Conservation (phyloP, 2,329 filamentous ascomycete genomes). For the Pseudogymnoascus sp. region DNA sequence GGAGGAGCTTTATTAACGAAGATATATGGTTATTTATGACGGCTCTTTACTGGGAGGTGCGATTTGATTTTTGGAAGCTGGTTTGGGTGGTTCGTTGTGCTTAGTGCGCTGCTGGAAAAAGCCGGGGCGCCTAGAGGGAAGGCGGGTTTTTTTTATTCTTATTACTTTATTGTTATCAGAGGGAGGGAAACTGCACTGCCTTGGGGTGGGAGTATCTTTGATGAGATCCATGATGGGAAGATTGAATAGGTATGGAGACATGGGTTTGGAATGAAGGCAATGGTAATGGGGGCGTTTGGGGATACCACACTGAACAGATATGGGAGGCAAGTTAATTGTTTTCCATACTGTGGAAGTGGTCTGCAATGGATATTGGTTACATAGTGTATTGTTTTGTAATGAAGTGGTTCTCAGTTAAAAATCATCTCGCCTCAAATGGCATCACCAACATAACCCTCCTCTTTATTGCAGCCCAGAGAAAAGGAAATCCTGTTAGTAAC, state of each 20-base stretch:
- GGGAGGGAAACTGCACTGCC: background rate
- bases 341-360: background rate
- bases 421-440: background rate
- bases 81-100: background rate
- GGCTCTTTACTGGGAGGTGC: background rate
- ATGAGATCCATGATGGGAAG: conserved; percentile 3
- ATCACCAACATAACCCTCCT: background rate
- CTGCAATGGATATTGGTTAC: background rate
- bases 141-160: background rate
- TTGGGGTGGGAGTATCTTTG: background rate
- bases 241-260: background rate
- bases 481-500: background rate
- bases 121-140: background rate
- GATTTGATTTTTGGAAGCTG: background rate
- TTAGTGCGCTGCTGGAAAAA: background rate
- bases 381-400: conserved; percentile 5
- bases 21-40: conserved; percentile 3
- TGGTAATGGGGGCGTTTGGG: background rate
- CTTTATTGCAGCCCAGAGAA: background rate
- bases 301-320: background rate
- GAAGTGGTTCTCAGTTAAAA: background rate
- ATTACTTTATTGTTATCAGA: background rate
- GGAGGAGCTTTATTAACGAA: conserved; percentile 19
- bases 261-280: background rate
- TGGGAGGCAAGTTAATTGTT: background rate